A percentile compares a stretch with the other conserved stretches of the same genome.
Conservation (phyloP, 805 yeast genomes). For the Candida methanosorbosa region DNA sequence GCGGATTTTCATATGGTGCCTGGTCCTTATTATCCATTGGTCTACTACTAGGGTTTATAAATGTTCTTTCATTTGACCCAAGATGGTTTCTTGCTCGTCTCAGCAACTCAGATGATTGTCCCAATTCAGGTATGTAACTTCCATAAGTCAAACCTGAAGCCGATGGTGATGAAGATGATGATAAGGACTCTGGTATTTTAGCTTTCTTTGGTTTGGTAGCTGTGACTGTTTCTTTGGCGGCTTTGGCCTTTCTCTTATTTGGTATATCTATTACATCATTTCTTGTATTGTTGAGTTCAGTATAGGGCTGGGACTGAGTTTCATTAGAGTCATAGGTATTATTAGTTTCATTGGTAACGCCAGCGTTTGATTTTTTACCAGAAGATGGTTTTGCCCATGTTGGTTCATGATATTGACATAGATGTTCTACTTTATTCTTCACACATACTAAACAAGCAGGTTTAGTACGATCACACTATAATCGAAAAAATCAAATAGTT, state of each 20-base stretch:
- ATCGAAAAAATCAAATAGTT: background rate
- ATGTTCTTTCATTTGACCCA: conserved; percentile 19
- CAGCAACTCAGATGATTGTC: background rate
- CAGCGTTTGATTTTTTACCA: background rate
- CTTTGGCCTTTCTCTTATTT: no score
- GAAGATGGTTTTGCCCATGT: conserved; percentile 15
- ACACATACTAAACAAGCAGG: conserved; percentile 26
- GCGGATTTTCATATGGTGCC: no score
- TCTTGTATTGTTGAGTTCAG: background rate
- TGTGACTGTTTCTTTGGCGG: no score
- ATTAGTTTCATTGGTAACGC: background rate
- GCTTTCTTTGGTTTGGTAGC: no score
- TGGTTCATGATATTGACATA: conserved; percentile 23
- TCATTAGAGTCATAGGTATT: background rate
- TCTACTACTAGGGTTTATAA: conserved; percentile 3
- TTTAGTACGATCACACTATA: conserved; percentile 25
- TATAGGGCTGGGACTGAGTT: no score
- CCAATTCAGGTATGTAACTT: no score
- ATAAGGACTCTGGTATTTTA: no score
- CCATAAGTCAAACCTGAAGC: no score
- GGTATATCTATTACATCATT: no score
- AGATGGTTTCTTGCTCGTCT: conserved; percentile 4
- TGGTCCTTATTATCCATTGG: no score
- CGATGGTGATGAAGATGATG: no score
- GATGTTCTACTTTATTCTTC: conserved; percentile 18